Base-by-base conservation (phyloP, 2,329 filamentous ascomycete genomes). In the Hypocrella siamensis region DNA sequence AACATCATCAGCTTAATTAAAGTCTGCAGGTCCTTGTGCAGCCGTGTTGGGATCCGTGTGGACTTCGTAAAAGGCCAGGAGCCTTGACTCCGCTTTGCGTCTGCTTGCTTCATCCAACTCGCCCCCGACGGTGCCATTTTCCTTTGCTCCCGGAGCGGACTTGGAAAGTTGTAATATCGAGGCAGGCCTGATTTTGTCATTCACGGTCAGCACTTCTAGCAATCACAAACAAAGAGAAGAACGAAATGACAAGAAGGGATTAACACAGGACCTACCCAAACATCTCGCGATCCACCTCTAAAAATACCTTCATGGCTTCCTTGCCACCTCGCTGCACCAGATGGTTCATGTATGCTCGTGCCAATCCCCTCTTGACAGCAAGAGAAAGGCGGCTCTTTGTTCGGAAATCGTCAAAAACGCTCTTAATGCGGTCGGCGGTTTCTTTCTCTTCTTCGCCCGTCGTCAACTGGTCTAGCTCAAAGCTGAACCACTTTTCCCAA, bases 401-500 rank as follows among this genome's bases (percentile, higher is more conserved):
- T 21, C 78, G 69, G 45, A 93, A 69, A 44, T 83, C 73, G 16
- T 81, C 69, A 46, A 88, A 74, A 10, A 94, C 79, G 32, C 76
- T 68, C 57, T 83, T 83, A 48, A 96, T 74, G n/a, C 77, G 77
- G 40, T 75, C 64, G 32, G 75, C 73, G 35, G 84, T 73, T 35
- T 71, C 60, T 2, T 61, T 44, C 46, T 88, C 81, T 3, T 67
- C 63, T 31, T 75, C 69, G 2, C 64, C 57, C 38, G 61, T 75
- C 2, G 76, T 78, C 9, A 82, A 79, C 52, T 93, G 86, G 35
- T 81, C 75, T 30, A 92, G 63, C 59, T 98, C 90, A 47, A 98
- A 93, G 36, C 79, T 64, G 33, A 96, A 69, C 64, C 85, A 96
- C 46, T 73, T 81, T 43, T 75, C 66, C 88, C 90, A 98, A 63